Base-by-base conservation (phyloP, 257 asterid genomes). In the Eustoma russellianum region DNA sequence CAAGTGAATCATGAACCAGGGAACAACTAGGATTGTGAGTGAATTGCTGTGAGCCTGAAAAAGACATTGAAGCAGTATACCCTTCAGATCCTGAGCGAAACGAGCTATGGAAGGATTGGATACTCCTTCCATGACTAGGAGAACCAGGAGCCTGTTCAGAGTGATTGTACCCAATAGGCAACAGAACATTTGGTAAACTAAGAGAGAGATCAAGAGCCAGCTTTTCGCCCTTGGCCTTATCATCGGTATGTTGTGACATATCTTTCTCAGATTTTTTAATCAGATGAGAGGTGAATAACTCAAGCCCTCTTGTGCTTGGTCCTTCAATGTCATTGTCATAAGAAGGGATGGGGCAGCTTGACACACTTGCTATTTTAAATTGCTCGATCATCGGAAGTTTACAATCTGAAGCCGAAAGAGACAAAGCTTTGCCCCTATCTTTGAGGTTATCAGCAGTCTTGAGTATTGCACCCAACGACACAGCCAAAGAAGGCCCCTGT, bases 11-110 rank as follows among this genome's bases (percentile, higher is more conserved):
- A 50, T 83, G 83, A 55, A 86, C 85, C 66, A 92, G 48, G 64
- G 99, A 92, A 67, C 99, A 92, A 70, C 99, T 92, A 15, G 94
- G 99, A 53, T 92, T 92, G 79, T 92, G 99, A 57, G 89, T 81
- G 71, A 92, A 83, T 71, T 81, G 92, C 74, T 85, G 97, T 53
- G 99, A 92, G 41, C 95, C 99, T 17, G 97, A 88, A 62, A 85
- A 88, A 14, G 98, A 83, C 94, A 83, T 76, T 3, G 99, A 92
- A 59, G 86, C 83, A 18, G 95, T 85, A 68, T 85, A 88, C 40
- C 94, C 95, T 64, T 92, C 97, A 63, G 97, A 85, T 67, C 71
- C 71, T 12, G 97, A 85, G 51, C 70, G 76, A 63, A 83, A 85
- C 15, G 97, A 80, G 75, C 99, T 92, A 48, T 80, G 83, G 61